Evolutionary conservation across 441 rosid genomes (phyloP).

Genomic region (Populus hybrid): DNA sequence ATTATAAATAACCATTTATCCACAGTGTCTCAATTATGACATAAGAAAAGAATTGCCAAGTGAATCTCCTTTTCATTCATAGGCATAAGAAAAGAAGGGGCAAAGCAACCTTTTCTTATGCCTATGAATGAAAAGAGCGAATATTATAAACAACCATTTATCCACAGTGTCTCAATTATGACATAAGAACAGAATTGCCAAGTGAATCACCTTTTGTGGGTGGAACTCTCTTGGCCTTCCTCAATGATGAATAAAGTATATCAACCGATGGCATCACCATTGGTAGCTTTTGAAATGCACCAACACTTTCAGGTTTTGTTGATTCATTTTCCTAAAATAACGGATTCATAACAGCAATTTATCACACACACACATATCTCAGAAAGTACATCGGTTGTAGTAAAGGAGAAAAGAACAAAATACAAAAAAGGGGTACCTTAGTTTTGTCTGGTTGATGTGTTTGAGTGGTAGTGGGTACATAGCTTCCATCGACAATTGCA

Average conservation of each 20-base stretch:
- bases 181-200: neutral
- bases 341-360: neutral
- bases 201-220: slow-evolving; percentile 68
- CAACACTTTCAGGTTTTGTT: slow-evolving; percentile 42
- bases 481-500: slow-evolving; percentile 54
- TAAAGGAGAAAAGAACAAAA: neutral
- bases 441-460: slow-evolving; percentile 26
- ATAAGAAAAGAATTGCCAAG: neutral
- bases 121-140: neutral
- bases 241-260: slow-evolving; percentile 66
- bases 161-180: neutral
- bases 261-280: slow-evolving; percentile 94
- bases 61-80: slow-evolving; percentile 46
- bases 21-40: neutral
- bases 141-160: neutral
- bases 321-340: slow-evolving; percentile 37
- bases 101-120: too few species aligned
- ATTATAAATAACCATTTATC: neutral
- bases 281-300: slow-evolving; percentile 93
- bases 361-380: neutral
- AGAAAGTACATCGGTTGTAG: neutral
- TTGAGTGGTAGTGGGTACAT: slow-evolving; percentile 41
- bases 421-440: slow-evolving; percentile 19
- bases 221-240: slow-evolving; percentile 69
- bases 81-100: neutral